phyloP scores from a whole-genome alignment of 1,284 basidiomycete genomes.

The Cerioporus squamosus region DNA sequence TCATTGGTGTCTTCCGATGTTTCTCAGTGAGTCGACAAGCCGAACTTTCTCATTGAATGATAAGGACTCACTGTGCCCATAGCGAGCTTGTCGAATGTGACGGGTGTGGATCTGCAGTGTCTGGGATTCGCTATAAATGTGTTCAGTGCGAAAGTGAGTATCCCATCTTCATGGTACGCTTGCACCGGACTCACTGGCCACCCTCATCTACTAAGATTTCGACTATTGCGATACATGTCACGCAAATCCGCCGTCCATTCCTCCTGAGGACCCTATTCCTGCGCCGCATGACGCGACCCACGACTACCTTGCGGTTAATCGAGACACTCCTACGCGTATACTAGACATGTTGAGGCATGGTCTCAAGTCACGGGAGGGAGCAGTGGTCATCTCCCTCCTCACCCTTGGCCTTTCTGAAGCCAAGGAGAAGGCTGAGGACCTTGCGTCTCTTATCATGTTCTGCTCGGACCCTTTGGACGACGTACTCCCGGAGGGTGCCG shows the following conservation, averaged over 20 bases:
- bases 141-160: constrained; percentile 1
- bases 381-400: no score
- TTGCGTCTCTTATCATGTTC: no score
- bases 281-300: not conserved
- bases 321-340: not conserved
- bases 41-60: no score
- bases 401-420: no score
- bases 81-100: not conserved
- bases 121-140: constrained; percentile 1
- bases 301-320: not conserved
- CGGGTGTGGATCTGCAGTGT: not conserved
- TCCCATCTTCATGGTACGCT: no score
- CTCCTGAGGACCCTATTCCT: not conserved
- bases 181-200: no score
- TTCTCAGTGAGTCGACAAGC: no score
- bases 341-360: not conserved
- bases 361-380: no score
- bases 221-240: constrained; percentile 5
- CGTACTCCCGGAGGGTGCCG: no score
- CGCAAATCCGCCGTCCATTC: not conserved
- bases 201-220: not conserved
- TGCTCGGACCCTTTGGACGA: no score
- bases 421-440: no score
- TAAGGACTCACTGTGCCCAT: not conserved
- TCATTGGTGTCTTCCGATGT: no score